These are phyloP conservation scores for Acanthamoeba healyi DNA, from an alignment of 208 protist species.

Conservation along the genomic window DNA sequence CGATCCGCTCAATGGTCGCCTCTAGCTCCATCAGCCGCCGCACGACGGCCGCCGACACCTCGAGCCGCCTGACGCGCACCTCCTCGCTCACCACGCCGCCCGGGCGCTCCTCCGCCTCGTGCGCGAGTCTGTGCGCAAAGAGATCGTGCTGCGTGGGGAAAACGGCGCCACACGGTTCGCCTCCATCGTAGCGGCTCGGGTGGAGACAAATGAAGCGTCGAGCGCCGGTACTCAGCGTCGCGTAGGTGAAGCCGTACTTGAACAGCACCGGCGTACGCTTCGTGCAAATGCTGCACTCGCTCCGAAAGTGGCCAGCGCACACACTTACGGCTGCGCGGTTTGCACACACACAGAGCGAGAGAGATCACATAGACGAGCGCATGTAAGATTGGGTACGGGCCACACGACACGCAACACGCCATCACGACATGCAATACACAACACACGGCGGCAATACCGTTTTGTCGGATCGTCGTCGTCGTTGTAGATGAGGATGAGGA, in stretches of 20 bases:
- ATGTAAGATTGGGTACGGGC: no score
- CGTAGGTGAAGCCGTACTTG: slow-evolving; percentile 11
- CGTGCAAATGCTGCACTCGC: neutral
- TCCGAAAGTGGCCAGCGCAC: neutral
- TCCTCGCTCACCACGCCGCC: neutral
- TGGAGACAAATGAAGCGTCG: neutral
- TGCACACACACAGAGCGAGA: no score
- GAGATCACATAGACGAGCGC: no score
- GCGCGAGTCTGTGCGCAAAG: neutral
- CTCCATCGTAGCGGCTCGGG: neutral
- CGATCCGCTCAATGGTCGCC: no score
- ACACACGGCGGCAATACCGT: no score
- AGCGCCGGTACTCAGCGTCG: neutral
- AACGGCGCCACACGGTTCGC: neutral
- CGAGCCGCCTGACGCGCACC: neutral
- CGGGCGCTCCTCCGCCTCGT: neutral
- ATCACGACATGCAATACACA: no score
- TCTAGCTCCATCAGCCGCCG: neutral
- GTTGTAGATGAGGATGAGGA: no score
- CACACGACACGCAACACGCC: no score
- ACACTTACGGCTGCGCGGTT: no score
- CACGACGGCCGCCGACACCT: neutral
- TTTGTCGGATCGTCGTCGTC: no score
- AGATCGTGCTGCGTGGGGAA: neutral
- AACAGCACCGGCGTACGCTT: neutral